Percentiles rank a stretch among this genome's conserved stretches.
Evolutionary conservation across 2,329 filamentous ascomycete genomes (phyloP).

Genomic region (Trichoderma sp.): DNA sequence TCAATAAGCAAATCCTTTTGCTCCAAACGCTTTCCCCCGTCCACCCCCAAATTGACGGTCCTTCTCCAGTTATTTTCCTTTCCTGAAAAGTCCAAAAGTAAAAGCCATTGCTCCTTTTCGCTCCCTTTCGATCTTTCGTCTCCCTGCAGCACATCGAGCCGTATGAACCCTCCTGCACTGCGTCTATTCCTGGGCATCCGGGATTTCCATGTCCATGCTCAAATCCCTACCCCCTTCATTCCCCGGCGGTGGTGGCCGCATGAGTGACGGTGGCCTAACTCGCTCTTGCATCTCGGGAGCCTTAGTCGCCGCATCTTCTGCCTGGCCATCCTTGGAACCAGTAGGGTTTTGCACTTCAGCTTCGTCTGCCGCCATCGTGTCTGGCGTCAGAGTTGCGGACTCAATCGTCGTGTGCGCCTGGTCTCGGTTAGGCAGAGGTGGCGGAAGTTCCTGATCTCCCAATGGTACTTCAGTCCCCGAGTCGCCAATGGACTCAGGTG

Average conservation of each 20-base stretch:
- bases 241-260: constrained; percentile 31
- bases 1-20: background rate
- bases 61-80: background rate
- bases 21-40: background rate
- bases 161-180: background rate
- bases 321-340: constrained; percentile 10
- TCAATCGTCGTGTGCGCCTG: constrained; percentile 33
- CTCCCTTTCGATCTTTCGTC: background rate
- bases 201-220: constrained; percentile 46
- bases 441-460: constrained; percentile 28
- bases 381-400: constrained; percentile 35
- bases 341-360: constrained; percentile 23
- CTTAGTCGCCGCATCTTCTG: constrained; percentile 23
- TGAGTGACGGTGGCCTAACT: constrained; percentile 36
- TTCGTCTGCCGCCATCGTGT: constrained; percentile 34
- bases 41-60: background rate
- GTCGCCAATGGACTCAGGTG: constrained; percentile 30
- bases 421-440: constrained; percentile 26
- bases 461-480: constrained; percentile 29
- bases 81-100: background rate
- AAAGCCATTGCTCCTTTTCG: background rate
- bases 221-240: constrained; percentile 32
- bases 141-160: background rate
- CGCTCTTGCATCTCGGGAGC: constrained; percentile 52
- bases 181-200: constrained; percentile 30